These are phyloP conservation scores for Chlorella vulgaris DNA, from an alignment of 139 green algal species.

Conservation along the genomic window DNA sequence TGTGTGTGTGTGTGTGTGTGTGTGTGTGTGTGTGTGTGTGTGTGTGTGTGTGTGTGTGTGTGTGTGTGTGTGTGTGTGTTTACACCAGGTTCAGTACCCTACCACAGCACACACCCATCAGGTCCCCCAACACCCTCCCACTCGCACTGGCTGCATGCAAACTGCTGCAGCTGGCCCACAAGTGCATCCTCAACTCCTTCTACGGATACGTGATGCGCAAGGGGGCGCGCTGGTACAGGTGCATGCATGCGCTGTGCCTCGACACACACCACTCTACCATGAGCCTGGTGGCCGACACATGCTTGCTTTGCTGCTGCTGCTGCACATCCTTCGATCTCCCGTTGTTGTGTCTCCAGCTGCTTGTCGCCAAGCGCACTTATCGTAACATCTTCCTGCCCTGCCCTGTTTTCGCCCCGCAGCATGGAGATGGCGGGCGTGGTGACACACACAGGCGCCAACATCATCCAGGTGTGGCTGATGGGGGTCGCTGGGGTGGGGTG, in stretches of 20 bases:
- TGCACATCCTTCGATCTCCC: too few species aligned
- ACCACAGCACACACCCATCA: not conserved
- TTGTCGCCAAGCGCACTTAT: not conserved
- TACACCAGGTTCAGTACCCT: not conserved
- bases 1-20: too few species aligned
- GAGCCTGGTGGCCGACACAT: too few species aligned
- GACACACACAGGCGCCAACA: constrained; percentile 95
- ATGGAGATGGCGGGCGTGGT: constrained; percentile 99
- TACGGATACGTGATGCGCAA: constrained; percentile 96
- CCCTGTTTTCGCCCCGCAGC: constrained; percentile 11
- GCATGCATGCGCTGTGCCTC: too few species aligned
- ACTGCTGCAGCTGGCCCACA: constrained; percentile 99
- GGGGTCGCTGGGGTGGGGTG: not conserved
- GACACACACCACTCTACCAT: too few species aligned
- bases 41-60: too few species aligned
- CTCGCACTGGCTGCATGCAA: too few species aligned
- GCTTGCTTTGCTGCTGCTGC: too few species aligned
- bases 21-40: too few species aligned
- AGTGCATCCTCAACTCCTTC: constrained; percentile 99
- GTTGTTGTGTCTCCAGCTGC: too few species aligned
- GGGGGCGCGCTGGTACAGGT: constrained; percentile 94
- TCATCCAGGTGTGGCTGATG: constrained; percentile 79
- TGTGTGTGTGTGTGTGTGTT: too few species aligned
- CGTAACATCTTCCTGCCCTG: not conserved
- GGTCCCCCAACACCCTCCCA: not conserved